Conservation (phyloP, 208 protist species). For the Wallacemonas rigidus region DNA sequence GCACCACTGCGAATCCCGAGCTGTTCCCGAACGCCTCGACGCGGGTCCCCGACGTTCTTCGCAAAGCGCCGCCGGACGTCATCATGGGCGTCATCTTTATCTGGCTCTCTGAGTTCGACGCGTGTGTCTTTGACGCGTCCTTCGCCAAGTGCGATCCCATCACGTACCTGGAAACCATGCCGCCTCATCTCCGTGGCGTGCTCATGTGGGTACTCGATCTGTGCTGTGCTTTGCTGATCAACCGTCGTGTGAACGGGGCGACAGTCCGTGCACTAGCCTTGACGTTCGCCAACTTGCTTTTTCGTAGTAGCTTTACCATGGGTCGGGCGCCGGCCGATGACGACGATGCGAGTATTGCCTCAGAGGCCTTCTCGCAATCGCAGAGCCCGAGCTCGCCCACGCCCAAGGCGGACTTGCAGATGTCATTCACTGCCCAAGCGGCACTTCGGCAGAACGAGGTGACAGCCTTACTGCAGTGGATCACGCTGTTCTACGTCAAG, state of each 20-base stretch:
- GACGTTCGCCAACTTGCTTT: slow-evolving; percentile 76
- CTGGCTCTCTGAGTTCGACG: slow-evolving; percentile 74
- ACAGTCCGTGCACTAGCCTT: slow-evolving; percentile 66
- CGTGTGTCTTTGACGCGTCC: slow-evolving; percentile 62
- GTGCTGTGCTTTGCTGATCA: slow-evolving; percentile 66
- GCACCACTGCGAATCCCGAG: slow-evolving; percentile 25
- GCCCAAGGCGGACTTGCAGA: slow-evolving; percentile 8
- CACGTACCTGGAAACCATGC: slow-evolving; percentile 74
- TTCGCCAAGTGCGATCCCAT: slow-evolving; percentile 68
- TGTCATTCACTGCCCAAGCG: slow-evolving; percentile 41
- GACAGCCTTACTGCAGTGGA: slow-evolving; percentile 70
- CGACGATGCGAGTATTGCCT: slow-evolving; percentile 23
- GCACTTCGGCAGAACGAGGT: slow-evolving; percentile 51
- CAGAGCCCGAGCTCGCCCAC: not conserved
- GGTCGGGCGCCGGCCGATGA: slow-evolving; percentile 29
- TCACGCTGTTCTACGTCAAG: slow-evolving; percentile 51
- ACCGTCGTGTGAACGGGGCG: slow-evolving; percentile 63
- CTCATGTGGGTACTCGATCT: slow-evolving; percentile 76
- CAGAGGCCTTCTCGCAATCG: slow-evolving; percentile 16
- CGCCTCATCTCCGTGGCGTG: slow-evolving; percentile 63
- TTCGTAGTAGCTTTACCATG: slow-evolving; percentile 24
- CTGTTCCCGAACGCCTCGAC: slow-evolving; percentile 77
- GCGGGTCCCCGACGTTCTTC: slow-evolving; percentile 57
- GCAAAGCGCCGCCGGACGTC: slow-evolving; percentile 66
- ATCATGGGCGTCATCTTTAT: slow-evolving; percentile 71